Percentiles rank a stretch among this genome's conserved stretches.
Conservation (phyloP, 768 basidiomycete genomes). For the Solioccasus polychromus region DNA sequence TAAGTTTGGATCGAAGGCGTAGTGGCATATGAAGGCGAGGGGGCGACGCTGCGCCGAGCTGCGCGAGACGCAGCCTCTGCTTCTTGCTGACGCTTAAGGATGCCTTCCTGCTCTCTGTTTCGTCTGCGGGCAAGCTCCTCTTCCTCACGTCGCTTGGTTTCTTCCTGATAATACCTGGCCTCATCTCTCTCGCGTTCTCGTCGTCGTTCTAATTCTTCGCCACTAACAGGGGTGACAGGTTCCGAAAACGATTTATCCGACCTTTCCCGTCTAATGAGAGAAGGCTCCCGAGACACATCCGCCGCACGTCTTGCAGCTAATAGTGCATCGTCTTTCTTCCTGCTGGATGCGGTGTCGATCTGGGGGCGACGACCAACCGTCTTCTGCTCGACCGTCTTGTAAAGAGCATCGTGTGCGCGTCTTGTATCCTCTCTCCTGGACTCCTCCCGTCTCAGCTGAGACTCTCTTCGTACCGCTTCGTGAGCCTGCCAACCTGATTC, state of each 20-base stretch:
- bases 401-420: constrained; percentile 35
- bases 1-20: constrained; percentile 31
- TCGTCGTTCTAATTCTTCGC: constrained; percentile 25
- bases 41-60: constrained; percentile 36
- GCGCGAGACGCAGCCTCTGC: constrained; percentile 49
- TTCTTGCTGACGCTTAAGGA: constrained; percentile 57
- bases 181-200: constrained; percentile 26
- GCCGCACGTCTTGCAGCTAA: constrained; percentile 24
- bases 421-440: constrained; percentile 35
- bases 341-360: constrained; percentile 26
- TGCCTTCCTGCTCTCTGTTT: constrained; percentile 54
- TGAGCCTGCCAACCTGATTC: constrained; percentile 34
- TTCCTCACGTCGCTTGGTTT: constrained; percentile 44
- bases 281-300: constrained; percentile 22
- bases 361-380: constrained; percentile 21
- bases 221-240: constrained; percentile 26
- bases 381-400: constrained; percentile 24
- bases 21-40: constrained; percentile 27
- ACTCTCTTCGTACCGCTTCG: constrained; percentile 30
- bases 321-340: constrained; percentile 32
- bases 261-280: constrained; percentile 23
- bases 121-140: constrained; percentile 44
- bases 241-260: constrained; percentile 24
- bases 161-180: constrained; percentile 41
- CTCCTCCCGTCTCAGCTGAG: constrained; percentile 32